A percentile compares a stretch with the other conserved stretches of the same genome.
These are phyloP conservation scores for Kodamaea fungicola DNA, from an alignment of 1,139 yeast species.

Conservation along the genomic window DNA sequence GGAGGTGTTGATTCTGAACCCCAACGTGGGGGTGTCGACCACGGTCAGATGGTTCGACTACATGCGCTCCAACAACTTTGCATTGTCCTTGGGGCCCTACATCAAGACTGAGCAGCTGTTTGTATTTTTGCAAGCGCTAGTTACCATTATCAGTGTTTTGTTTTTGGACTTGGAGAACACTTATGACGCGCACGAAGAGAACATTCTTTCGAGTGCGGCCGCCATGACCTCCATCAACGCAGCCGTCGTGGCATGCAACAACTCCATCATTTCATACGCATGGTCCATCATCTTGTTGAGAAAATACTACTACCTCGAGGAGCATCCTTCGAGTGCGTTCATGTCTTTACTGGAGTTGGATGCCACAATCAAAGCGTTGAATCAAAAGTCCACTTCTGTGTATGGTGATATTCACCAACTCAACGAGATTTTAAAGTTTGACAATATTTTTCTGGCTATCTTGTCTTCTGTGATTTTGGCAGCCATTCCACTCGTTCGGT, in stretches of 20 bases:
- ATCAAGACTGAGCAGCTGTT: constrained; percentile 31
- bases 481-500: constrained; percentile 54
- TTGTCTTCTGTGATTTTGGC: constrained; percentile 58
- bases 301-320: constrained; percentile 49
- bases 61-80: constrained; percentile 42
- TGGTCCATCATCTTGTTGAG: constrained; percentile 71
- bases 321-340: constrained; percentile 16
- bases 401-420: constrained; percentile 42
- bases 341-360: constrained; percentile 16
- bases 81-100: constrained; percentile 25
- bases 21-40: constrained; percentile 25
- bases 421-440: constrained; percentile 46
- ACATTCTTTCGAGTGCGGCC: constrained; percentile 23
- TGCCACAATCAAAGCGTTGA: constrained; percentile 29
- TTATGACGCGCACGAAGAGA: constrained; percentile 20
- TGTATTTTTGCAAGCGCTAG: constrained; percentile 43
- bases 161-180: constrained; percentile 54
- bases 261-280: constrained; percentile 55
- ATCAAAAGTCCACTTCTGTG: constrained; percentile 46
- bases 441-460: constrained; percentile 53
- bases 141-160: constrained; percentile 47
- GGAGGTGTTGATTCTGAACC: constrained; percentile 34
- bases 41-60: constrained; percentile 57
- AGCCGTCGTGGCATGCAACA: constrained; percentile 29
- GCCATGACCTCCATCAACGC: constrained; percentile 39